Evolutionary conservation across 1,284 basidiomycete genomes (phyloP), one percentile per base, ranked within the genome.

Genomic region (Cutaneotrichosporon sp.): DNA sequence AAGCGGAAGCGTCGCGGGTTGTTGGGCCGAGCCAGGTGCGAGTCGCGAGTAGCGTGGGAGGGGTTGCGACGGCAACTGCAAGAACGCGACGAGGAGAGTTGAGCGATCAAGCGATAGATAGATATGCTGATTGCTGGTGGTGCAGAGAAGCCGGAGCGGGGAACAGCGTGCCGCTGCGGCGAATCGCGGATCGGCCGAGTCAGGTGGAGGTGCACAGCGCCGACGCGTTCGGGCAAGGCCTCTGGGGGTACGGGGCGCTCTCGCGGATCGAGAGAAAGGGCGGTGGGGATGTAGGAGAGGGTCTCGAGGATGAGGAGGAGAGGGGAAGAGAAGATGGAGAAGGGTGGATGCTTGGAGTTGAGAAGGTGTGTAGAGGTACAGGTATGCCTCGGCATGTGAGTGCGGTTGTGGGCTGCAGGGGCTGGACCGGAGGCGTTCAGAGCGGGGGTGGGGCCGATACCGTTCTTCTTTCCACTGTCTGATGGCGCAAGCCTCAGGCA

Each of bases 161-260:
- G 45, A 25, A 46, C 45, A 3, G 22, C 22, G 45, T 29, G 27
- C 25, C 47, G 27, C 45, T 25, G 24, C 3, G 9, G 45, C 27
- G 18, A 31, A 50, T 20, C 47, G 18, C 27, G 47, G 11, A 50
- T 50, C 25, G 47, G 46, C 24, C 46, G 24, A 18, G 25, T 2
- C 47, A 9, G 47, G 47, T 50, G 47, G 47, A 50, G 47, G 47
- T 31, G 38, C 38, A 18, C 38, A n/a, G 18, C 18, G 38, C 38
- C 38, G 38, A 42, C 38, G 38, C 38, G 38, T 42, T 42, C 7
- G 38, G 16, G n/a, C n/a, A n/a, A n/a, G n/a, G n/a, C n/a, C n/a
- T n/a, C n/a, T n/a, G 38, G 6, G 18, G 38, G 38, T n/a, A 18
- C 18, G 7, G 38, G 18, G 38, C 18, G 38, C 16, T 42, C n/a